phyloP scores from a whole-genome alignment of 1,284 basidiomycete species.

The Ceratobasidium sp. region DNA sequence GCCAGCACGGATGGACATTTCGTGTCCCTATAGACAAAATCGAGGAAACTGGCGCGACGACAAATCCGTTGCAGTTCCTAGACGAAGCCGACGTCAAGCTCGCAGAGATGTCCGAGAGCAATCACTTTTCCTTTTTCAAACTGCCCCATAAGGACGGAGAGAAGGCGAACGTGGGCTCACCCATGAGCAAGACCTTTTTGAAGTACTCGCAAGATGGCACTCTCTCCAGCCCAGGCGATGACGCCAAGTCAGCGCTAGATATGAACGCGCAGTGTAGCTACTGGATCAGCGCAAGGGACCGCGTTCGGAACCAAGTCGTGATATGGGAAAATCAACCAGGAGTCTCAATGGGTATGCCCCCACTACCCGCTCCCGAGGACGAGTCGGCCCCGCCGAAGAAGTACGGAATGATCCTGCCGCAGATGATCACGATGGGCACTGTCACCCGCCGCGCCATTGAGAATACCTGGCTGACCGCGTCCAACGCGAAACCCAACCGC shows the following conservation, averaged over 20 bases:
- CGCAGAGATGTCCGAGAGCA: slow-evolving; percentile 58
- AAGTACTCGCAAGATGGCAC: slow-evolving; percentile 88
- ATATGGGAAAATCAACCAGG: slow-evolving; percentile 74
- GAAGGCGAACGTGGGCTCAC: slow-evolving; percentile 91
- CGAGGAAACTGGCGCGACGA: slow-evolving; percentile 51
- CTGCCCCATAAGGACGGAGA: slow-evolving; percentile 97
- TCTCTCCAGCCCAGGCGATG: slow-evolving; percentile 78
- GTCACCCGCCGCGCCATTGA: slow-evolving; percentile 98
- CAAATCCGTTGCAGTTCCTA: slow-evolving; percentile 59
- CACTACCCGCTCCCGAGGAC: neutral
- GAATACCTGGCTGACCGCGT: slow-evolving; percentile 98
- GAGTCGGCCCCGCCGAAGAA: slow-evolving; percentile 55
- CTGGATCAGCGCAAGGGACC: slow-evolving; percentile 95
- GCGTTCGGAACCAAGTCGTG: slow-evolving; percentile 93
- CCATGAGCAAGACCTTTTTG: slow-evolving; percentile 90
- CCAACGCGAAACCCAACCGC: slow-evolving; percentile 97
- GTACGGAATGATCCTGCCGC: slow-evolving; percentile 93
- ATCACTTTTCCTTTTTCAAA: slow-evolving; percentile 81
- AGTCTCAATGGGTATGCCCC: slow-evolving; percentile 59
- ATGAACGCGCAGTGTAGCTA: slow-evolving; percentile 97
- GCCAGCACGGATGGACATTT: slow-evolving; percentile 93
- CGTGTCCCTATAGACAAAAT: slow-evolving; percentile 66
- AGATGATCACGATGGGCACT: slow-evolving; percentile 98
- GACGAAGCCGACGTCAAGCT: slow-evolving; percentile 70
- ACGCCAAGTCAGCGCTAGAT: slow-evolving; percentile 86